Evolutionary conservation across 2,329 filamentous ascomycete species (phyloP), one percentile per base, ranked within the genome.

Genomic region (Aspergillus persii): DNA sequence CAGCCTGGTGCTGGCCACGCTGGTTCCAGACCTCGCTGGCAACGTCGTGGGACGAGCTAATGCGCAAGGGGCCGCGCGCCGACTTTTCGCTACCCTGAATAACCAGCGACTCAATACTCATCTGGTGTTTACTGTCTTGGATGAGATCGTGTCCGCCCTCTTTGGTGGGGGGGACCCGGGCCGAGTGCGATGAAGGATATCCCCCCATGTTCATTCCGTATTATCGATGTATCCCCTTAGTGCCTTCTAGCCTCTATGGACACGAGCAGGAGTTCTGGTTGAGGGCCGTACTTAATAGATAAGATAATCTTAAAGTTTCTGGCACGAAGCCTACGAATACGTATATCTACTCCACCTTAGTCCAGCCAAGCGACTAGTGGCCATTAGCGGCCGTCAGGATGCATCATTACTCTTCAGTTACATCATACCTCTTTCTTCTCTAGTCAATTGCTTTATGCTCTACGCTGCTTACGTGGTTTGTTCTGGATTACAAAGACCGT

Each of bases 41-140:
- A 96, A 90, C 76, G 96, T 99, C 6, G 96, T 99, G 15, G 95
- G 95, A 4, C 85, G 92, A 69, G 85, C 89, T 48, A 99, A 99
- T 78, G 95, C 96, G 15, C 90, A 96, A 73, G 89, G 89, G 57
- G 95, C 95, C 26, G 93, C 92, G 63, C 85, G 94, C 66, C 89
- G 93, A 69, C 86, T 98, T 51, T 91, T 96, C 79, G 93, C 92
- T 8, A 92, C 91, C 50, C 80, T 98, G 66, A 99, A 99, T 75
- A 99, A 98, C 76, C 84, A 87, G 59, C 84, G 92, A 64, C 80
- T 99, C 66, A 97, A 98, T 74, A 83, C 87, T 51, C 89, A 91
- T 73, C 74, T 92, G 51, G 82, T 84, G 18, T 91, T 89, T 73
- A 89, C 87, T 2, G 82, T 91, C 58, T 73, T 92, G 61, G 89